These are phyloP conservation scores for Davidsoniella eucalypti DNA, from an alignment of 2,329 filamentous ascomycete genomes.

Conservation along the genomic window DNA sequence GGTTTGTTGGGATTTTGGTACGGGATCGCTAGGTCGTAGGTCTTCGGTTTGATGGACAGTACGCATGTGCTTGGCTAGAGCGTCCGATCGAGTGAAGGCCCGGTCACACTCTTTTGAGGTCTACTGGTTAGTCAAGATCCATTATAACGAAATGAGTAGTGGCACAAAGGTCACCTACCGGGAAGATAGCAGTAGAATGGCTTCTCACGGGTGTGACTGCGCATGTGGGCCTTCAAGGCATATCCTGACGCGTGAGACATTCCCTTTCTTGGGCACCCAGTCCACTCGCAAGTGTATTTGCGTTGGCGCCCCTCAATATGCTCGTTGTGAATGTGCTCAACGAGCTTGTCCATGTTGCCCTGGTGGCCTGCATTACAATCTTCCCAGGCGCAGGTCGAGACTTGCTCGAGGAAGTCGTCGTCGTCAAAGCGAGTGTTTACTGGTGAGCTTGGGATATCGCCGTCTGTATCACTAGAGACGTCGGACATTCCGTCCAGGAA, in stretches of 20 bases:
- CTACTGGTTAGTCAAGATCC: not conserved
- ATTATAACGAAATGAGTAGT: not conserved
- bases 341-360: constrained; percentile 64
- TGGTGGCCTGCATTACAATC: constrained; percentile 55
- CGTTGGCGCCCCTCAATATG: constrained; percentile 89
- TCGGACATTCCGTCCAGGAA: constrained; percentile 45
- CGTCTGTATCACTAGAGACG: constrained; percentile 80
- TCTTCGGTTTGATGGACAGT: constrained; percentile 92
- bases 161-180: constrained; percentile 35
- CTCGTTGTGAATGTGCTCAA: constrained; percentile 75
- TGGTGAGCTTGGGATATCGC: constrained; percentile 61
- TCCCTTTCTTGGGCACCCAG: constrained; percentile 73
- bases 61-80: constrained; percentile 93
- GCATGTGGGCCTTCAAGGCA: constrained; percentile 90
- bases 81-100: constrained; percentile 89
- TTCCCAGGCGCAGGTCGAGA: constrained; percentile 65
- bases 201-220: constrained; percentile 94
- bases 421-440: constrained; percentile 52
- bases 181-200: constrained; percentile 93
- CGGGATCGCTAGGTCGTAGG: constrained; percentile 60
- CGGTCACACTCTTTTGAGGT: constrained; percentile 68
- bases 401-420: constrained; percentile 60
- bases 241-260: constrained; percentile 90
- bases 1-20: constrained; percentile 29
- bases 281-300: constrained; percentile 98